Evolutionary conservation across 257 asterid species (phyloP).

Genomic region (Scutellaria baicalensis): DNA sequence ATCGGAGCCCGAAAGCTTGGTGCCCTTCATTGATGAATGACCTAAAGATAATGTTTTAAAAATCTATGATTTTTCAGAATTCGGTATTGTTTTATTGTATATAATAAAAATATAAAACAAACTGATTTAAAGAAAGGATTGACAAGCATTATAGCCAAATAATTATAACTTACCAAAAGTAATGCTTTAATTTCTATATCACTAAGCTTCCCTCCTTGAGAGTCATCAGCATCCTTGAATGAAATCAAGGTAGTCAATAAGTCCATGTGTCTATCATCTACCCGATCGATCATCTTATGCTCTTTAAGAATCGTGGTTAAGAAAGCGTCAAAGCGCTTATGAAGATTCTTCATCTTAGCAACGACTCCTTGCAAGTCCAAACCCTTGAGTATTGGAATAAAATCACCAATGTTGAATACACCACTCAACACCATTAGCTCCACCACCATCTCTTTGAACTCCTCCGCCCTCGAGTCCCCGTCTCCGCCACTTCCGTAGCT

Average conservation of each 20-base stretch:
- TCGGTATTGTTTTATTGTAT: too few species aligned
- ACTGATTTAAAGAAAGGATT: too few species aligned
- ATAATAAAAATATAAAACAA: too few species aligned
- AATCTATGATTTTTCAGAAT: too few species aligned
- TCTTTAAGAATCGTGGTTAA: constrained; percentile 45
- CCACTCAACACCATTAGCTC: constrained; percentile 79
- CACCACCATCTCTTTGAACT: constrained; percentile 73
- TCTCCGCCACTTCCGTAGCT: constrained; percentile 36
- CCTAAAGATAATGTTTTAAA: too few species aligned
- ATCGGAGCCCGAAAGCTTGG: too few species aligned
- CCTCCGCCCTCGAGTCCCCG: constrained; percentile 70
- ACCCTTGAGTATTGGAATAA: constrained; percentile 58
- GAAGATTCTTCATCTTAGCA: constrained; percentile 74
- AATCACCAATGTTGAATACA: constrained; percentile 74
- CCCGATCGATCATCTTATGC: constrained; percentile 22
- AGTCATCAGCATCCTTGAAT: constrained; percentile 35
- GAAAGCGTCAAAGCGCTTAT: constrained; percentile 64
- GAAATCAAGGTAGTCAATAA: constrained; percentile 50
- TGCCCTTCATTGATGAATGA: too few species aligned
- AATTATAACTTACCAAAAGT: constrained; percentile 78
- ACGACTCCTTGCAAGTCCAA: constrained; percentile 71
- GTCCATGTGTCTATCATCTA: constrained; percentile 22
- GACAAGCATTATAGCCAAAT: too few species aligned
- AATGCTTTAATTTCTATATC: constrained; percentile 79
- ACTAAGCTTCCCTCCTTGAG: constrained; percentile 37